Percentiles rank a stretch among this genome's conserved stretches.
Conservation (phyloP, 441 rosid genomes). For the Euphorbia neoarborescens region DNA sequence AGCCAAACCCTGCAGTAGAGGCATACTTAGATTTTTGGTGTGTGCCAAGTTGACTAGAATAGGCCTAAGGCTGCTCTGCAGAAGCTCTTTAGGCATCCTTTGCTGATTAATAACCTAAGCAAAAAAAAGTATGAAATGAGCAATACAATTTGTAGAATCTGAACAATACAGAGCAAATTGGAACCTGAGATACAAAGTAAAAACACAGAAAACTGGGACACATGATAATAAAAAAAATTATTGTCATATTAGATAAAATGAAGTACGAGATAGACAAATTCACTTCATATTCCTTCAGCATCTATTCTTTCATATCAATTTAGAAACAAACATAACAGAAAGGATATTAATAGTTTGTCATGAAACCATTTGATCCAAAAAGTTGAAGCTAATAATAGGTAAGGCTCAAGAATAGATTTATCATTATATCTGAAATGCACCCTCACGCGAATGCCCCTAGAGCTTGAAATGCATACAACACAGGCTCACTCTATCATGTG, state of each 20-base stretch:
- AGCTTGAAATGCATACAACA: no score
- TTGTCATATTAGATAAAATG: neutral
- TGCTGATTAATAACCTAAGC: slow-evolving; percentile 88
- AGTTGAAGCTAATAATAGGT: no score
- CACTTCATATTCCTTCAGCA: neutral
- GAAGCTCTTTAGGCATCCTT: slow-evolving; percentile 97
- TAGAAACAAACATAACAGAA: neutral
- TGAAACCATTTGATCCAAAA: no score
- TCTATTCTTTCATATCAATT: neutral
- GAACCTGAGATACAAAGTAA: neutral
- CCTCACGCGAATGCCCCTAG: no score
- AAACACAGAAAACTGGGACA: neutral
- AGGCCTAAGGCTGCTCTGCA: slow-evolving; percentile 98
- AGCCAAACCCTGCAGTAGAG: slow-evolving; percentile 94
- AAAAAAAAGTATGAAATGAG: slow-evolving; percentile 13
- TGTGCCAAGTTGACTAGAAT: slow-evolving; percentile 91
- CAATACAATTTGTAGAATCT: neutral
- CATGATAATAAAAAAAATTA: neutral
- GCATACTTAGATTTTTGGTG: slow-evolving; percentile 97
- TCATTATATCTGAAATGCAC: no score
- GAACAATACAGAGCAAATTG: neutral
- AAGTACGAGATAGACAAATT: neutral
- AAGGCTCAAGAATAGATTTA: no score
- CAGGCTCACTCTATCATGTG: no score
- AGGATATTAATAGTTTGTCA: neutral